phyloP scores from a whole-genome alignment of 331 rosid species.

The Acacia pycnantha region DNA sequence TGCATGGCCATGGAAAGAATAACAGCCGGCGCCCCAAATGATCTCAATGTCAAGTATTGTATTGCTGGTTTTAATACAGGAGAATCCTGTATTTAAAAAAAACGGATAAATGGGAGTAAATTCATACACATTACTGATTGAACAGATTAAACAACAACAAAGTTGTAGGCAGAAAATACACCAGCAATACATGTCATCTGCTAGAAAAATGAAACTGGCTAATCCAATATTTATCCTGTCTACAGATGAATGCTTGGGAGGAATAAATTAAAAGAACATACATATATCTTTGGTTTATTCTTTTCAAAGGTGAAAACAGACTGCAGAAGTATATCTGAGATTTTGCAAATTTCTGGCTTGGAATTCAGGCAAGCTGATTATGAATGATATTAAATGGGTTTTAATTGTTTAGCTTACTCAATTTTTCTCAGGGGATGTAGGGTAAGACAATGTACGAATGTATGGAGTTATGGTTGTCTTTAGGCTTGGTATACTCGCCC shows the following conservation, averaged over 20 bases:
- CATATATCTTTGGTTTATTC: not conserved
- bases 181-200: not conserved
- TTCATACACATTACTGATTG: not conserved
- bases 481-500: not conserved
- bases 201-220: not conserved
- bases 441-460: not conserved
- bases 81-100: slow-evolving; percentile 47
- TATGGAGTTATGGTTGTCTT: not conserved
- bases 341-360: not conserved
- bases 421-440: not conserved
- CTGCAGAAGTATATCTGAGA: not conserved
- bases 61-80: slow-evolving; percentile 69
- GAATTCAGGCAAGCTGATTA: not conserved
- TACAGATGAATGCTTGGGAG: not conserved
- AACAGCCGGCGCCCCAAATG: slow-evolving; percentile 81
- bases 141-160: too few species aligned
- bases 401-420: too few species aligned
- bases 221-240: not conserved
- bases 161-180: not conserved
- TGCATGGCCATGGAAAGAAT: slow-evolving; percentile 77
- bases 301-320: not conserved
- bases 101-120: not conserved
- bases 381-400: not conserved
- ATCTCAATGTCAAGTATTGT: slow-evolving; percentile 65
- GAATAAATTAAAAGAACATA: not conserved